A percentile compares a stretch with the other conserved stretches of the same genome.
phyloP scores from a whole-genome alignment of 2,329 filamentous ascomycete species.

The Fusarium tanahbumbuense region DNA sequence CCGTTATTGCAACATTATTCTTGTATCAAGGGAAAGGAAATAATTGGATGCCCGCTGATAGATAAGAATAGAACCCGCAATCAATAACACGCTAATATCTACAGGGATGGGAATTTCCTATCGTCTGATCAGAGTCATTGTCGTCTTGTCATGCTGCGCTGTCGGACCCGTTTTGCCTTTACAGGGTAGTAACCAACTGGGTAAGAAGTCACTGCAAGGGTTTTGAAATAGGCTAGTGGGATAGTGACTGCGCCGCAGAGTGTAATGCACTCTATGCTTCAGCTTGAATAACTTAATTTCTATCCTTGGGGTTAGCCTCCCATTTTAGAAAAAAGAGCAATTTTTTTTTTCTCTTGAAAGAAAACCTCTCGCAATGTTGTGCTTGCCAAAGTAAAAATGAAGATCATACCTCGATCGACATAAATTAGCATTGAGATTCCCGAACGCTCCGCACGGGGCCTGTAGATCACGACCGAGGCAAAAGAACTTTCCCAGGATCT shows the following conservation, averaged over 20 bases:
- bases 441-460: background rate
- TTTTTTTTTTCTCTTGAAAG: background rate
- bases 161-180: background rate
- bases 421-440: slow-evolving; percentile 1
- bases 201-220: background rate
- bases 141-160: background rate
- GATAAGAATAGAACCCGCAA: too few species aligned
- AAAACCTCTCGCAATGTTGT: background rate
- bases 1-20: too few species aligned
- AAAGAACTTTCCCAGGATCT: background rate
- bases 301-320: rapidly evolving
- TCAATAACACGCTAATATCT: background rate
- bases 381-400: background rate
- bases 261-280: background rate
- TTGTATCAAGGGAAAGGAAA: too few species aligned
- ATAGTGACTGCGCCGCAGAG: background rate
- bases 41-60: too few species aligned
- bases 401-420: background rate
- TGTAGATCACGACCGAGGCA: background rate
- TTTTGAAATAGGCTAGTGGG: background rate
- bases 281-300: background rate
- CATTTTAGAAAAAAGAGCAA: rapidly evolving
- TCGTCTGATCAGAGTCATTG: background rate
- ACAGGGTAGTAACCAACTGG: background rate
- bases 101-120: background rate